A percentile compares a stretch with the other conserved stretches of the same genome.
Evolutionary conservation across 805 yeast species (phyloP).

Genomic region (Saccharomycopsis selenospora): DNA sequence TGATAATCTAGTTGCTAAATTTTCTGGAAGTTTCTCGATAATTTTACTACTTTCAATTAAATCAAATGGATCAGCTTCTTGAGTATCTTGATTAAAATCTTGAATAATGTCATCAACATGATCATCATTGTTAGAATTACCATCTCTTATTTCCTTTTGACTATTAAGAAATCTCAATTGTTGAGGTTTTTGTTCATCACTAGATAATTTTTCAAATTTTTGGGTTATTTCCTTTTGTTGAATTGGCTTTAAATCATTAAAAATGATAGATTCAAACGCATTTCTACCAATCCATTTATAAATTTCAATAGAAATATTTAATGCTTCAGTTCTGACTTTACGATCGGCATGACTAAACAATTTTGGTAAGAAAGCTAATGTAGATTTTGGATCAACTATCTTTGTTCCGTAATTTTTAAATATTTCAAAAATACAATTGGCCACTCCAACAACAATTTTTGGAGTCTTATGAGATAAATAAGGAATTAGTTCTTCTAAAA

Average conservation of each 20-base stretch:
- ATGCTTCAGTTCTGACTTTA: conserved; percentile 74
- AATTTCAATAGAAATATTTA: conserved; percentile 56
- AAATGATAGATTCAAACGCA: conserved; percentile 47
- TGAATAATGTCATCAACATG: no score
- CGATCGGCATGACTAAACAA: conserved; percentile 79
- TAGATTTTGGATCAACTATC: conserved; percentile 47
- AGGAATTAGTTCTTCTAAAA: conserved; percentile 61
- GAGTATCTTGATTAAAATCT: no score
- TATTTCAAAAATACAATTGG: conserved; percentile 47
- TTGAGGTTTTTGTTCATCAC: conserved; percentile 32
- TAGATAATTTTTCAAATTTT: conserved; percentile 48
- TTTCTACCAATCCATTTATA: conserved; percentile 63
- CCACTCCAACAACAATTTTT: conserved; percentile 64
- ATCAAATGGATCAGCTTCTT: conserved; percentile 56
- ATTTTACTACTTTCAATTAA: conserved; percentile 64
- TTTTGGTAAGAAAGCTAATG: conserved; percentile 51
- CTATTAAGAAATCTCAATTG: conserved; percentile 51
- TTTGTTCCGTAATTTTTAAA: conserved; percentile 56
- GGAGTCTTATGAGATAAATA: conserved; percentile 62
- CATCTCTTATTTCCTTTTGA: no score
- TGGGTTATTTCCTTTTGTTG: conserved; percentile 77
- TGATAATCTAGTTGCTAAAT: conserved; percentile 45
- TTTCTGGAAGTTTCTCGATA: conserved; percentile 54
- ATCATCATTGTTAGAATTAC: no score
- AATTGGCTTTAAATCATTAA: conserved; percentile 75